Conservation (phyloP, 371 early-diverging fungal species). For the Mucor mucedo region DNA sequence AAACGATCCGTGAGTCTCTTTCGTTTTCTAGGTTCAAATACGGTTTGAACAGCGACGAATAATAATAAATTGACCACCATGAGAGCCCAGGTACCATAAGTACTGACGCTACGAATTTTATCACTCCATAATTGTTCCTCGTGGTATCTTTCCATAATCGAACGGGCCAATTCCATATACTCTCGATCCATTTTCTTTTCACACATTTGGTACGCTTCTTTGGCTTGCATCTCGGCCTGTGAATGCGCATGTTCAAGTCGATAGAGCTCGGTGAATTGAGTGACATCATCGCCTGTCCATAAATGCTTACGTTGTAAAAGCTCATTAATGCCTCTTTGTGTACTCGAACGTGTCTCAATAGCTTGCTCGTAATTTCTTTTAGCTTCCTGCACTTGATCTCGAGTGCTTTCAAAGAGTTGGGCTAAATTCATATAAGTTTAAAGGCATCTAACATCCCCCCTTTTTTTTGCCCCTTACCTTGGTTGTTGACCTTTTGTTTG, state of each 20-base stretch:
- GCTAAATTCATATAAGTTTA: constrained; percentile 27
- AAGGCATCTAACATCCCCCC: too few species aligned
- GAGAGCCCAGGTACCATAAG: constrained; percentile 85
- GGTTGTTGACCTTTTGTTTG: constrained; percentile 71
- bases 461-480: constrained; percentile 48
- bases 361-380: constrained; percentile 75
- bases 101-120: constrained; percentile 90
- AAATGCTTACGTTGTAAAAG: constrained; percentile 86
- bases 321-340: constrained; percentile 89
- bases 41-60: constrained; percentile 75
- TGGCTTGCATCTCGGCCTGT: constrained; percentile 65
- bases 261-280: constrained; percentile 86
- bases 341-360: constrained; percentile 70
- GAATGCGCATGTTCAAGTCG: constrained; percentile 81
- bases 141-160: constrained; percentile 82
- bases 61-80: constrained; percentile 74
- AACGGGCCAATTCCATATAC: constrained; percentile 69
- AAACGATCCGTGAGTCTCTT: constrained; percentile 74
- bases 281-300: constrained; percentile 88
- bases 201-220: constrained; percentile 59
- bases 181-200: constrained; percentile 76
- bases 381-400: constrained; percentile 63
- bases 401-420: constrained; percentile 58
- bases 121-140: constrained; percentile 97
- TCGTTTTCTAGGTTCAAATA: constrained; percentile 82